These are phyloP conservation scores for Bjerkandera adusta DNA, from an alignment of 1,284 basidiomycete genomes.

Conservation along the genomic window DNA sequence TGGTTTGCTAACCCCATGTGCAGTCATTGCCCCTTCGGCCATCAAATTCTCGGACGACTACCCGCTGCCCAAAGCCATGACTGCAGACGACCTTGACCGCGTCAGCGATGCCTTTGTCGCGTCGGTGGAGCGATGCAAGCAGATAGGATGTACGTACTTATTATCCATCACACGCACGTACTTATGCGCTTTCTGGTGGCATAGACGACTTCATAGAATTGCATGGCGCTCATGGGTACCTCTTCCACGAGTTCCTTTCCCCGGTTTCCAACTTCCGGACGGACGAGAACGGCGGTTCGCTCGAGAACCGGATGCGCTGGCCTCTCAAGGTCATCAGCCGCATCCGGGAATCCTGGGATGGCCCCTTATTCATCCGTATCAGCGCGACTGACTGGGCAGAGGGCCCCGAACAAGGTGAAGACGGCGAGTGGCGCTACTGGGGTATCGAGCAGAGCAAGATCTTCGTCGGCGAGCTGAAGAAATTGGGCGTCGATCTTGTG, in stretches of 20 bases:
- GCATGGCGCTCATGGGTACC: slow-evolving; percentile 71
- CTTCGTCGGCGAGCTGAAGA: slow-evolving; percentile 53
- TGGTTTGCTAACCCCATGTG: background rate
- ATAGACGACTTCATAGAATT: slow-evolving; percentile 83
- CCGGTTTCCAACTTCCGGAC: slow-evolving; percentile 70
- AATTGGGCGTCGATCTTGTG: slow-evolving; percentile 69
- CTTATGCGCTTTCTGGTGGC: background rate
- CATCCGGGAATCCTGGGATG: slow-evolving; percentile 59
- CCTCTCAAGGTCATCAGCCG: slow-evolving; percentile 56
- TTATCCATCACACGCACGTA: slow-evolving; percentile 2
- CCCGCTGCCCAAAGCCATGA: slow-evolving; percentile 52
- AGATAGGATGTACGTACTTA: slow-evolving; percentile 54
- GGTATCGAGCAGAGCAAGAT: slow-evolving; percentile 75
- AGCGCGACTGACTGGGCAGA: slow-evolving; percentile 81
- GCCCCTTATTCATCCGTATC: slow-evolving; percentile 75
- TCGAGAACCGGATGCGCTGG: slow-evolving; percentile 73
- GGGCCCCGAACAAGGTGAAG: slow-evolving; percentile 55
- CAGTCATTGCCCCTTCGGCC: slow-evolving; percentile 47
- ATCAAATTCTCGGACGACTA: slow-evolving; percentile 50
- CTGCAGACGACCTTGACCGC: slow-evolving; percentile 51
- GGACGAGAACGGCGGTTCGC: slow-evolving; percentile 72
- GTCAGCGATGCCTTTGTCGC: slow-evolving; percentile 67
- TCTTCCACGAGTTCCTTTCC: slow-evolving; percentile 62
- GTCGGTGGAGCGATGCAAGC: slow-evolving; percentile 60
- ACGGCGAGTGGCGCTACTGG: slow-evolving; percentile 66